phyloP scores from a whole-genome alignment of 164 flowering plant species.

The Hamamelis virginiana region DNA sequence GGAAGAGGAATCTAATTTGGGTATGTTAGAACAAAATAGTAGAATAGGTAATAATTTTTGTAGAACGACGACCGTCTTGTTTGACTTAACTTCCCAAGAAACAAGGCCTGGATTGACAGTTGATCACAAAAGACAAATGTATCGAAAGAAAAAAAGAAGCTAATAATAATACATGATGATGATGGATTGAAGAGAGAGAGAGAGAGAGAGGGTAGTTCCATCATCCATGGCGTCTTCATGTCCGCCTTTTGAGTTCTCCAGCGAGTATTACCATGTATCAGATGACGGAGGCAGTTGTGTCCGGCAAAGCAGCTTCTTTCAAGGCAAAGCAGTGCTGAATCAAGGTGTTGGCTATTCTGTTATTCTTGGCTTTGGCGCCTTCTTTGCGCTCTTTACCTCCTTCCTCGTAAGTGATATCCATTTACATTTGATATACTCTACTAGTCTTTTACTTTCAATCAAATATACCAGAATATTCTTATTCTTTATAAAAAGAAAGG shows the following conservation, averaged over 20 bases:
- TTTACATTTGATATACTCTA: too few species aligned
- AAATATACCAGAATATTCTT: background rate
- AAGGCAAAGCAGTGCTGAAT: slow-evolving; percentile 68
- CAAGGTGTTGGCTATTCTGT: slow-evolving; percentile 92
- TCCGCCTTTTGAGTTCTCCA: slow-evolving; percentile 64
- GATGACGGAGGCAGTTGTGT: slow-evolving; percentile 44
- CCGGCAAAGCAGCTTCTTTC: slow-evolving; percentile 79
- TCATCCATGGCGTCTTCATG: slow-evolving; percentile 18
- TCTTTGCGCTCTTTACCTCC: slow-evolving; percentile 89
- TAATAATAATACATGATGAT: too few species aligned
- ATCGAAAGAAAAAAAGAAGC: background rate
- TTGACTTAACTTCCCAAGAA: too few species aligned
- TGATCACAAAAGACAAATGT: too few species aligned
- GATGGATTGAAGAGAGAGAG: background rate
- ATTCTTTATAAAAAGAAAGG: too few species aligned
- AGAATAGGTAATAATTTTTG: too few species aligned
- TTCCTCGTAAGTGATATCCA: slow-evolving; percentile 85
- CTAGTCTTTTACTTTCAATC: too few species aligned
- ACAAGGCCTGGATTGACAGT: too few species aligned
- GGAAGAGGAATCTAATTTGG: too few species aligned
- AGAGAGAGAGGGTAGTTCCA: background rate
- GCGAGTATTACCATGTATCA: slow-evolving; percentile 47
- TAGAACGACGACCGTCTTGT: too few species aligned
- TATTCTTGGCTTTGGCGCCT: slow-evolving; percentile 89
- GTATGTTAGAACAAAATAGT: too few species aligned